These are phyloP conservation scores for Scalesia atractyloides DNA, from an alignment of 129 eudicot species.

Conservation along the genomic window DNA sequence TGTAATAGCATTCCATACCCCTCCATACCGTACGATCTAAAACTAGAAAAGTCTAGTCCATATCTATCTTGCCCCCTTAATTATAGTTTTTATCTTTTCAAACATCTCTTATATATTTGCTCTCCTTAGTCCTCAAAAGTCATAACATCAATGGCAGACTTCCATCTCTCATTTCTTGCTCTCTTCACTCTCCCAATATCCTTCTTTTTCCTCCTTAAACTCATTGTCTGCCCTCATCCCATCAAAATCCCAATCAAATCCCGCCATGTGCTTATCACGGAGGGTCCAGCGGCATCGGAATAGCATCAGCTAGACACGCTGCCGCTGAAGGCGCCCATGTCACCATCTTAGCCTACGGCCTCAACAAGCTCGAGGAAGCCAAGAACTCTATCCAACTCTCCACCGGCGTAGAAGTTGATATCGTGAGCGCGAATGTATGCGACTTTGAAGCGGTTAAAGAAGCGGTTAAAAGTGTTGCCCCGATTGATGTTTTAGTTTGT, in stretches of 20 bases:
- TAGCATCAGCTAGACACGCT: conserved; percentile 58
- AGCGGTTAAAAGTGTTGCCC: conserved; percentile 48
- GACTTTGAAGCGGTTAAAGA: conserved; percentile 52
- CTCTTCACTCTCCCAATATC: conserved; percentile 39
- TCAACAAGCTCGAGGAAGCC: conserved; percentile 51
- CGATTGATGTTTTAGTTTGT: conserved; percentile 62
- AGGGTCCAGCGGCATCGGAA: conserved; percentile 82
- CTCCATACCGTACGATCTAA: too few relatives aligned
- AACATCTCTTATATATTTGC: too few relatives aligned
- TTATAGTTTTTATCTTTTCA: too few relatives aligned
- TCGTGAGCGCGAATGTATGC: conserved; percentile 58
- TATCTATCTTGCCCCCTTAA: too few relatives aligned
- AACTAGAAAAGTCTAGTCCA: too few relatives aligned
- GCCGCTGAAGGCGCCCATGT: conserved; percentile 58
- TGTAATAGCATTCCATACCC: too few relatives aligned
- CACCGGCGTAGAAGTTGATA: conserved; percentile 55
- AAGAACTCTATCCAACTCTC: conserved; percentile 47
- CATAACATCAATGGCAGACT: conserved; percentile 38
- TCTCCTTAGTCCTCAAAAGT: neutral
- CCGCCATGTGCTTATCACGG: conserved; percentile 58
- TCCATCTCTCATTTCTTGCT: conserved; percentile 28
- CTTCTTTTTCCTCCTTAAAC: conserved; percentile 45
- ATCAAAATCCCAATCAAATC: conserved; percentile 20
- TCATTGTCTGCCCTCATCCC: conserved; percentile 63
- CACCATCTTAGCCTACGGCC: conserved; percentile 58